These are phyloP conservation scores for Gigaspora rosea DNA, from an alignment of 192 early-diverging fungal species.

Conservation along the genomic window DNA sequence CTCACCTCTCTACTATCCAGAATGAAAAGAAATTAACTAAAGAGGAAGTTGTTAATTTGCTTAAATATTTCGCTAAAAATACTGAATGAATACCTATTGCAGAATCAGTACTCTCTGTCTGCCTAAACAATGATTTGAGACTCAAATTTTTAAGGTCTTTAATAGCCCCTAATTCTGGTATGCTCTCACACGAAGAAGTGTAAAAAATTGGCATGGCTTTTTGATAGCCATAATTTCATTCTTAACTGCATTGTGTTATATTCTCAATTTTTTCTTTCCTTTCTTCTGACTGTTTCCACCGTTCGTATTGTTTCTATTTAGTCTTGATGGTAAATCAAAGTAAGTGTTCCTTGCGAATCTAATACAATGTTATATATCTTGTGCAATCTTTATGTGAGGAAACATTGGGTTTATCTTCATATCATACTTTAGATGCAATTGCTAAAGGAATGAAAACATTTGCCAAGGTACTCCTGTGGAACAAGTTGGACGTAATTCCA, in stretches of 20 bases:
- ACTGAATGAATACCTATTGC: conserved; percentile 9
- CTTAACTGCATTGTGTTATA: not conserved
- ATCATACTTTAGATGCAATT: not conserved
- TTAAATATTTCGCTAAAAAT: conserved; percentile 15
- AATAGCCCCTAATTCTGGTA: not conserved
- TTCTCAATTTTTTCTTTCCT: conserved; percentile 7
- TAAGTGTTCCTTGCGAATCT: not conserved
- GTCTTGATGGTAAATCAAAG: too few relatives aligned
- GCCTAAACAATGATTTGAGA: conserved; percentile 3
- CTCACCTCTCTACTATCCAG: not conserved
- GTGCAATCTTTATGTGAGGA: conserved; percentile 6
- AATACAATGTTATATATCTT: conserved; percentile 9
- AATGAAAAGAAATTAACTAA: conserved; percentile 16
- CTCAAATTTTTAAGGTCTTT: conserved; percentile 7
- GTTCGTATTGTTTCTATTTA: not conserved
- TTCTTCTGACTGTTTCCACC: not conserved
- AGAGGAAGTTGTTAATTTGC: conserved; percentile 6
- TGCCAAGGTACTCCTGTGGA: conserved; percentile 4
- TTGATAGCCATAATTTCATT: conserved; percentile 1
- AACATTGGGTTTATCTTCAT: not conserved
- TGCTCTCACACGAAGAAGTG: not conserved
- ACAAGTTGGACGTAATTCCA: conserved; percentile 5
- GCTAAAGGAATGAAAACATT: not conserved
- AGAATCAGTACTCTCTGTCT: conserved; percentile 1
- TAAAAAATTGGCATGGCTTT: not conserved